Percentiles rank a stretch among this genome's conserved stretches.
These are phyloP conservation scores for Backusella macrospora DNA, from an alignment of 192 early-diverging fungal species.

Conservation along the genomic window DNA sequence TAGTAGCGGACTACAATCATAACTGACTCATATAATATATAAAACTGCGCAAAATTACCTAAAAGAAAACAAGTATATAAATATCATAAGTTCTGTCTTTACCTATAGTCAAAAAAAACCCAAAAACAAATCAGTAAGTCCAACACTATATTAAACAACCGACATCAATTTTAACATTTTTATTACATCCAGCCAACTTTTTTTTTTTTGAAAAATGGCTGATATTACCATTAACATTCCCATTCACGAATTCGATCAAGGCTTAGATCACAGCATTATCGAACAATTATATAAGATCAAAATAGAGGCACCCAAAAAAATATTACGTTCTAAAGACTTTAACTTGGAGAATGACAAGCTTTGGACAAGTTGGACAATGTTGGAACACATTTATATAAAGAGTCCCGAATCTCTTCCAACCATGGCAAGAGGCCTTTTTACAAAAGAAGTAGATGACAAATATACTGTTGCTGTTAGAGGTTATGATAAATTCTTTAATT, in stretches of 20 bases:
- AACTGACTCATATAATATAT: too few relatives aligned
- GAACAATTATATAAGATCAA: neutral
- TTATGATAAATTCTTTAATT: slow-evolving; percentile 98
- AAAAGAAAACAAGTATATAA: too few relatives aligned
- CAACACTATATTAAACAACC: neutral
- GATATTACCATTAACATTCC: slow-evolving; percentile 21
- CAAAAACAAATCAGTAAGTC: neutral
- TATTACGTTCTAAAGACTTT: slow-evolving; percentile 18
- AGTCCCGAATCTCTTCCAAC: slow-evolving; percentile 65
- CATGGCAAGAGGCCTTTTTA: slow-evolving; percentile 84
- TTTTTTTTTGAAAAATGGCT: slow-evolving; percentile 7
- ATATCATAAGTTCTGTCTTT: too few relatives aligned
- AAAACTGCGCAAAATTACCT: too few relatives aligned
- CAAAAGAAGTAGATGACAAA: slow-evolving; percentile 33
- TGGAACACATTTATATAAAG: slow-evolving; percentile 71
- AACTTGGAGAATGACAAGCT: neutral
- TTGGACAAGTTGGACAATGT: slow-evolving; percentile 65
- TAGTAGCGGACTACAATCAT: too few relatives aligned
- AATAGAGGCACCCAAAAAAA: slow-evolving; percentile 11
- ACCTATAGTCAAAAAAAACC: too few relatives aligned
- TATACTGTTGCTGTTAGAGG: slow-evolving; percentile 80
- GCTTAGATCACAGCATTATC: slow-evolving; percentile 22
- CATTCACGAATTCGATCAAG: slow-evolving; percentile 9
- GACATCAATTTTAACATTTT: neutral
- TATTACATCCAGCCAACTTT: neutral